Evolutionary conservation across 495 filamentous ascomycete species (phyloP), one percentile per base, ranked within the genome.

Genomic region (Neurospora tetrasperma): DNA sequence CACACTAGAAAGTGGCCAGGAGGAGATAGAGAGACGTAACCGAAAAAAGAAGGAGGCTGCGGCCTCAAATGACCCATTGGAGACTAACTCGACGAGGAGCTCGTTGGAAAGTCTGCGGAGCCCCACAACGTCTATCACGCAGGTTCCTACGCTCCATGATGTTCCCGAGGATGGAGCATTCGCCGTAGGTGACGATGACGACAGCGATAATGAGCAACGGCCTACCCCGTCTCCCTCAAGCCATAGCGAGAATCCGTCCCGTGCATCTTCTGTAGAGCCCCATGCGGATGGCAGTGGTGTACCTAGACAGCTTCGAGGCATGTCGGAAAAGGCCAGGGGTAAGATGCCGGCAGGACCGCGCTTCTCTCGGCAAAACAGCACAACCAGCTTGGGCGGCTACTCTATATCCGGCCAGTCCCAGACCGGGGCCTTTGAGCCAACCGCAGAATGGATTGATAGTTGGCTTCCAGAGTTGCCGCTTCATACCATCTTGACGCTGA

Each of bases 291-390:
- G 97, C 72, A 93, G 96, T 76, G 90, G 92, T 35, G 88, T 97
- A 12, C 93, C 94, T n/a, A 84, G 90, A 42, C 95, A 98, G 76
- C 79, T 96, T n/a, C 89, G 93, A 69, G 95, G 94, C 69, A 99
- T 98, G 94, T 97, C 95, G 11, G 96, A 99, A 80, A 99, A 98
- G 78, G 96, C 96, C 38, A 85, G 96, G 69, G 96, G 96, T 9
- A 99, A 99, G 80, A 93, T 96, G 89, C 96, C 96, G n/a, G 94
- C 92, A 11, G 91, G 93, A 4, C 87, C 92, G 46, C 86, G 87
- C 11, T 98, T 99, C 79, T 97, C 94, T 4, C 86, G 96, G 9
- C 96, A 98, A 78, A 96, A 94, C 77, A 97, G 93, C 80, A 94
- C 90, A 69, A 92, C 93, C 11, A 97, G 93, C 75, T 86, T 98